phyloP scores from a whole-genome alignment of 1,284 basidiomycete species.

The Ceratobasidium sp. region DNA sequence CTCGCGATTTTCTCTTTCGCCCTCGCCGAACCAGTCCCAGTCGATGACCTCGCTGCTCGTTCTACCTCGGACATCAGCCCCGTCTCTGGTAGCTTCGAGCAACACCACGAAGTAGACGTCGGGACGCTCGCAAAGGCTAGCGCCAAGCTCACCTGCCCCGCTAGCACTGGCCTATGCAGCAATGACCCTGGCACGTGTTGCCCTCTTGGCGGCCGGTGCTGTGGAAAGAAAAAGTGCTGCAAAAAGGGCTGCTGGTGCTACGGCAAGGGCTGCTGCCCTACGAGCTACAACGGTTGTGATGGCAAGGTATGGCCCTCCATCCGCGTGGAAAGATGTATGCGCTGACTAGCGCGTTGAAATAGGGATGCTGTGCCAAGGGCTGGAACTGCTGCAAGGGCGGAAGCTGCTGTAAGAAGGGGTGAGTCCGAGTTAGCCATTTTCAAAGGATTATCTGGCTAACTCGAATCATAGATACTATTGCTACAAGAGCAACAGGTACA shows the following conservation, averaged over 20 bases:
- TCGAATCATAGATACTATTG: slow-evolving; percentile 5
- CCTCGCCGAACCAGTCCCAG: not conserved
- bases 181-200: slow-evolving; percentile 13
- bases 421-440: not conserved
- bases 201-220: slow-evolving; percentile 22
- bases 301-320: not conserved
- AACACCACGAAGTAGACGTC: not conserved
- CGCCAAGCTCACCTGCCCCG: slow-evolving; percentile 13
- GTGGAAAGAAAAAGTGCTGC: slow-evolving; percentile 16
- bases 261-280: not conserved
- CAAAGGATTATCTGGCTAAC: not conserved
- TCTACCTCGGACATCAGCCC: not conserved
- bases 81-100: not conserved
- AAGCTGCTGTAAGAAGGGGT: slow-evolving; percentile 13
- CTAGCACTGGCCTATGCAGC: not conserved
- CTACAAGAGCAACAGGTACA: not conserved
- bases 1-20: not conserved
- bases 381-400: slow-evolving; percentile 32
- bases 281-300: slow-evolving; percentile 15
- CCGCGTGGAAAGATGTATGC: not conserved
- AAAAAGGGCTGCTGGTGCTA: slow-evolving; percentile 23
- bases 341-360: not conserved
- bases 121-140: not conserved
- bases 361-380: slow-evolving; percentile 27
- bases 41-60: too few species aligned